A percentile compares a stretch with the other conserved stretches of the same genome.
Evolutionary conservation across 441 rosid genomes (phyloP).

Genomic region (Mallotus repandus): DNA sequence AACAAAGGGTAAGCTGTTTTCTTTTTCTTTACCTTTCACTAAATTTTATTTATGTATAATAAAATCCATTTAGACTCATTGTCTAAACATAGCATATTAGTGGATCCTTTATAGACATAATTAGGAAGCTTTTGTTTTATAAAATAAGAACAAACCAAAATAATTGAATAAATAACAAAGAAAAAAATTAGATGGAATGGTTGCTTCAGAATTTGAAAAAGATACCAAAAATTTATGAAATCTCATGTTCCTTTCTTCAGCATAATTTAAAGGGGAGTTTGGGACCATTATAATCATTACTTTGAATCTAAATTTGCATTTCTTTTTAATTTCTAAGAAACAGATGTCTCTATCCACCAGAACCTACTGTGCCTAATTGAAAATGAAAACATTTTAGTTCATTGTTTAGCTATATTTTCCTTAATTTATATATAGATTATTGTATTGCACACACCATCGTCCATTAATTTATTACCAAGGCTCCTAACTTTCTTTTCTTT

Average conservation of each 20-base stretch:
- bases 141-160: not conserved
- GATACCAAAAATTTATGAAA: not conserved
- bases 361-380: constrained; percentile 7
- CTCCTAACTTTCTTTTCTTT: not conserved
- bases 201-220: not conserved
- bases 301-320: constrained; percentile 13
- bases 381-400: not conserved
- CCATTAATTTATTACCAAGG: not conserved
- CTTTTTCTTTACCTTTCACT: not conserved
- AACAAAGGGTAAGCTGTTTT: constrained; percentile 32
- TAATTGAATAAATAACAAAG: not conserved
- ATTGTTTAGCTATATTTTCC: not conserved
- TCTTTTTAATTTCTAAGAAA: not conserved
- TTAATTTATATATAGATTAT: not conserved
- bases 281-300: constrained; percentile 21
- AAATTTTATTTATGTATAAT: not conserved
- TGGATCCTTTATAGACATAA: constrained; percentile 29
- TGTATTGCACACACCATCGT: not conserved
- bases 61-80: not conserved
- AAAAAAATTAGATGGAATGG: not conserved
- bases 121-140: constrained; percentile 20
- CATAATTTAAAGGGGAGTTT: not conserved
- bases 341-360: constrained; percentile 14
- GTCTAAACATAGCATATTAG: constrained; percentile 23
- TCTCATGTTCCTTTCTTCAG: not conserved